phyloP scores from a whole-genome alignment of 495 filamentous ascomycete species.

The Lichina pygmaea region DNA sequence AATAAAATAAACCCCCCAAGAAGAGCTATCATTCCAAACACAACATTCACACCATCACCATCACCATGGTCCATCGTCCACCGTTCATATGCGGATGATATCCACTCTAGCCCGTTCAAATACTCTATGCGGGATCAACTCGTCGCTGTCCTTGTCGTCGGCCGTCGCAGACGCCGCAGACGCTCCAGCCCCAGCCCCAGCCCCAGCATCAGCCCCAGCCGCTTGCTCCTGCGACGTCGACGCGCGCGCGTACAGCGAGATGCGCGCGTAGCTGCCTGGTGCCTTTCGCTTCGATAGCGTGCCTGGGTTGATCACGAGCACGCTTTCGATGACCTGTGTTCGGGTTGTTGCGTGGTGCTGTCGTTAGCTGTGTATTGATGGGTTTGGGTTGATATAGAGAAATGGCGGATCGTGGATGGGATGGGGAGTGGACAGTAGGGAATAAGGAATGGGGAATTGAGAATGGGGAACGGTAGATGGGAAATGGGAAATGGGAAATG shows the following conservation, averaged over 20 bases:
- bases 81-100: no score
- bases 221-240: conserved; percentile 6
- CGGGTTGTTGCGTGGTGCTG: neutral
- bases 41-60: no score
- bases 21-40: no score
- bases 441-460: neutral
- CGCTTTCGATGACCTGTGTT: conserved; percentile 52
- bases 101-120: no score
- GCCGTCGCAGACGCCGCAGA: conserved; percentile 2
- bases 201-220: no score
- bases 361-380: neutral
- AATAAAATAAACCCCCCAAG: no score
- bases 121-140: conserved; percentile 32
- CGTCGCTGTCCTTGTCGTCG: conserved; percentile 12
- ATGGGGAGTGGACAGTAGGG: neutral
- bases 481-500: no score
- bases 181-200: no score
- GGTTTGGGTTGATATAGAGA: neutral
- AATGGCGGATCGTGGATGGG: neutral
- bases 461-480: neutral
- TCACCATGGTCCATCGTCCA: no score
- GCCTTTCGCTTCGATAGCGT: conserved; percentile 58
- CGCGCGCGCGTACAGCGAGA: conserved; percentile 38
- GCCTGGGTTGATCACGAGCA: conserved; percentile 69
- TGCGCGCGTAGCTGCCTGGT: conserved; percentile 53